These are phyloP conservation scores for Hypoxylon sp. DNA, from an alignment of 2,329 filamentous ascomycete species.

Conservation along the genomic window DNA sequence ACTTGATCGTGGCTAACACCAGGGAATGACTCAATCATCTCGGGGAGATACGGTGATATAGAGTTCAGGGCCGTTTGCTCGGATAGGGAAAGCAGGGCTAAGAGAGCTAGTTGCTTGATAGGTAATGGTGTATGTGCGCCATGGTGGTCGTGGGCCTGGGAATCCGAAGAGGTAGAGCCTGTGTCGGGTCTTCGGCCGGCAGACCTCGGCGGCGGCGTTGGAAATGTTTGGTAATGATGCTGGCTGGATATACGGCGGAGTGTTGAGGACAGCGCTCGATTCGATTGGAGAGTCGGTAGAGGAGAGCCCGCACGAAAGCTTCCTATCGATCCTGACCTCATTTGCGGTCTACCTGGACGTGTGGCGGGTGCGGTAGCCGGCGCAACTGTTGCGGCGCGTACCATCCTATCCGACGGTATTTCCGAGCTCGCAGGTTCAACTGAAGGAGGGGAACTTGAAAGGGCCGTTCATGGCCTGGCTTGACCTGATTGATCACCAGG, in stretches of 20 bases:
- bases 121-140: constrained; percentile 80
- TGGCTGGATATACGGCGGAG: constrained; percentile 55
- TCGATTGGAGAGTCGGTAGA: constrained; percentile 44
- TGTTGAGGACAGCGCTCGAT: constrained; percentile 28
- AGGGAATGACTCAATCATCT: constrained; percentile 90
- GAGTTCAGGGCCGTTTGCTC: constrained; percentile 98
- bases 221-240: constrained; percentile 85
- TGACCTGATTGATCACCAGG: constrained; percentile 20
- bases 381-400: constrained; percentile 42
- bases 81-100: constrained; percentile 89
- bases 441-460: constrained; percentile 22
- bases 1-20: constrained; percentile 78
- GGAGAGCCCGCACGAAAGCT: constrained; percentile 54
- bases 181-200: constrained; percentile 62
- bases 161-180: constrained; percentile 50
- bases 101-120: constrained; percentile 81
- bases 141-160: constrained; percentile 52
- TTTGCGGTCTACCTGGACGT: constrained; percentile 41
- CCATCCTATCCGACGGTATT: constrained; percentile 42
- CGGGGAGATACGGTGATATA: constrained; percentile 92
- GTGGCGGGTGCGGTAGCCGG: constrained; percentile 37
- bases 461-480: constrained; percentile 22
- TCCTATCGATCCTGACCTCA: constrained; percentile 47
- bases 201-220: constrained; percentile 77
- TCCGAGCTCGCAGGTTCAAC: constrained; percentile 32